Conservation (phyloP, 148 eudicot species). For the Limonium bicolor region DNA sequence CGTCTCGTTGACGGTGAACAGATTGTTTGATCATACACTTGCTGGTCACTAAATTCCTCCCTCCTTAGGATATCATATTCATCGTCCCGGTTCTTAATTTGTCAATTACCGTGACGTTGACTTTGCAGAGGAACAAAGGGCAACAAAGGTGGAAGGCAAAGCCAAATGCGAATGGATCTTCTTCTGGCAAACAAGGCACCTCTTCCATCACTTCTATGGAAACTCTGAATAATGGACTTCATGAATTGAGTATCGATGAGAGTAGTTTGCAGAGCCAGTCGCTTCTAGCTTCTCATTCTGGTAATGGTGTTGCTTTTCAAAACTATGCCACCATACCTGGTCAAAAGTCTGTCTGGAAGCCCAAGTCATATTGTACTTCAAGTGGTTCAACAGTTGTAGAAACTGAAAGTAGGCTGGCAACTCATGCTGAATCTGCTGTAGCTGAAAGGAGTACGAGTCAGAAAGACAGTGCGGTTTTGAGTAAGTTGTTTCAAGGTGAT, state of each 20-base stretch:
- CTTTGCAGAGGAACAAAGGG: conserved; percentile 25
- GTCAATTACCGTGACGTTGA: too few relatives aligned
- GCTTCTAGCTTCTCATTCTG: conserved; percentile 14
- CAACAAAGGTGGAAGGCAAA: conserved; percentile 41
- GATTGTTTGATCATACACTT: too few relatives aligned
- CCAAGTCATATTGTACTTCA: conserved; percentile 39
- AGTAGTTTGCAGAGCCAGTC: conserved; percentile 12
- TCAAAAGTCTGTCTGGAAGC: conserved; percentile 35
- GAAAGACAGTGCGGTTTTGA: conserved; percentile 14
- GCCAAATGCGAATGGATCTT: conserved; percentile 22
- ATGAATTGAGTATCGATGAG: conserved; percentile 19
- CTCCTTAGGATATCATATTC: too few relatives aligned
- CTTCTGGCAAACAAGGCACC: conserved; percentile 10
- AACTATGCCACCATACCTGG: conserved; percentile 18
- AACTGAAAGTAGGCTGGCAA: conserved; percentile 9
- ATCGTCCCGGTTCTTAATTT: too few relatives aligned
- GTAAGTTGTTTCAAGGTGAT: conserved; percentile 22
- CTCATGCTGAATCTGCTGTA: conserved; percentile 5
- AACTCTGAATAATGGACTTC: conserved; percentile 10
- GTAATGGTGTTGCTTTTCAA: conserved; percentile 14
- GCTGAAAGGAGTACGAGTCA: conserved; percentile 12
- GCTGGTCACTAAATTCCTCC: too few relatives aligned
- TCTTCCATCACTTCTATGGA: conserved; percentile 12
- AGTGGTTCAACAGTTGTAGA: conserved; percentile 30
- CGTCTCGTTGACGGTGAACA: too few relatives aligned